Evolutionary conservation across 179 eudicot species (phyloP).

Genomic region (Camellia oleifera): DNA sequence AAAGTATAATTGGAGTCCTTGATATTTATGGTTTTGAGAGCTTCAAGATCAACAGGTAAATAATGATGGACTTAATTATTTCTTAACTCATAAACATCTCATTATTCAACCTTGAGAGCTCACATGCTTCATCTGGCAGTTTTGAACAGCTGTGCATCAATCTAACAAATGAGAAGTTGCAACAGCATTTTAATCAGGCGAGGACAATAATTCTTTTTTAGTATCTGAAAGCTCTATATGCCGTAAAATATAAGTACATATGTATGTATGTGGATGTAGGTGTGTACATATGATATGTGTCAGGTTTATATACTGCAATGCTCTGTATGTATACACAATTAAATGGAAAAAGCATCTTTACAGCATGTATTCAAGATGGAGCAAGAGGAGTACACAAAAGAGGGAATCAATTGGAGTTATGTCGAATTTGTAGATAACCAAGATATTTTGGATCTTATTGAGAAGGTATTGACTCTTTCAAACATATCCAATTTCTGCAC

Average conservation of each 20-base stretch:
- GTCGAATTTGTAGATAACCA: slow-evolving; percentile 97
- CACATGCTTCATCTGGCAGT: slow-evolving; percentile 37
- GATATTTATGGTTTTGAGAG: slow-evolving; percentile 99
- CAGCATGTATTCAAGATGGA: slow-evolving; percentile 99
- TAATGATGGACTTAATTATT: slow-evolving; percentile 1
- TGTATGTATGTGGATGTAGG: background rate
- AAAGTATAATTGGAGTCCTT: slow-evolving; percentile 90
- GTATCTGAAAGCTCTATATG: background rate
- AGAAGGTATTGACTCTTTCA: slow-evolving; percentile 55
- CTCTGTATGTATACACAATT: background rate
- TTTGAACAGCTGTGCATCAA: slow-evolving; percentile 98
- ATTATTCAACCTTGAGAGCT: slow-evolving; percentile 22
- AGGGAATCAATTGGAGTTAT: slow-evolving; percentile 96
- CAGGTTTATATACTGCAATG: slow-evolving; percentile 1
- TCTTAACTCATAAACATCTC: background rate
- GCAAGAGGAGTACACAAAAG: slow-evolving; percentile 97
- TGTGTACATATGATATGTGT: background rate
- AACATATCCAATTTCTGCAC: background rate
- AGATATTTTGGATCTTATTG: slow-evolving; percentile 93
- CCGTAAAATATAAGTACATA: background rate
- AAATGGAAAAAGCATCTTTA: slow-evolving; percentile 15
- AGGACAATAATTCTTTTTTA: slow-evolving; percentile 8
- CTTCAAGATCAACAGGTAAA: slow-evolving; percentile 94
- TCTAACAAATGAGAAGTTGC: slow-evolving; percentile 93
- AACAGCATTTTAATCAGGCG: slow-evolving; percentile 98